These are phyloP conservation scores for Colletotrichum spaethianum DNA, from an alignment of 2,329 filamentous ascomycete species.

Conservation along the genomic window DNA sequence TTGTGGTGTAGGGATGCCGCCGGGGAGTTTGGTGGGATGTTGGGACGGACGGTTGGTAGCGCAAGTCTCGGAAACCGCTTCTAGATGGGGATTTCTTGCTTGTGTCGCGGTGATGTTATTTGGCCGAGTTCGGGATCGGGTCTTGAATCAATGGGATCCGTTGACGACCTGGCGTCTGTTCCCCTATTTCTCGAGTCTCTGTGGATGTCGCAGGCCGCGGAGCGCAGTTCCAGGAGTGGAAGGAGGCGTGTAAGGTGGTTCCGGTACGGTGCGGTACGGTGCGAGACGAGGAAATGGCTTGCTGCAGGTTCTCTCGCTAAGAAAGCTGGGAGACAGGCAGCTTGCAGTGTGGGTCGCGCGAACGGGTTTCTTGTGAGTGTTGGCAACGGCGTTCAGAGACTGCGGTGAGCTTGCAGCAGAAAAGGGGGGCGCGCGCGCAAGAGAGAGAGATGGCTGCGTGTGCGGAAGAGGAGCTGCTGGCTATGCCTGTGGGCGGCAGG, in stretches of 20 bases:
- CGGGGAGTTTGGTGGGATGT: slow-evolving; percentile 13
- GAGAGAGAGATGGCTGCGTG: slow-evolving; percentile 16
- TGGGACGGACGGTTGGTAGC: slow-evolving; percentile 36
- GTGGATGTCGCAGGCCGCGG: slow-evolving; percentile 22
- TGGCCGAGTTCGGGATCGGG: slow-evolving; percentile 32
- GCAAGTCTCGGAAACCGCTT: slow-evolving; percentile 42
- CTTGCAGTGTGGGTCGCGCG: slow-evolving; percentile 32
- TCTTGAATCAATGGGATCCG: slow-evolving; percentile 34
- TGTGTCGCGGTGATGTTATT: slow-evolving; percentile 36
- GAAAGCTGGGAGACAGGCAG: slow-evolving; percentile 27
- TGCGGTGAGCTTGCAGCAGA: slow-evolving; percentile 37
- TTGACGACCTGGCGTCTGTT: too few species aligned
- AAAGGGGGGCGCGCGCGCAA: slow-evolving; percentile 22
- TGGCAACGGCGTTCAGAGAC: slow-evolving; percentile 25
- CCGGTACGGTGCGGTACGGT: neutral
- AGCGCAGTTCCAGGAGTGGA: slow-evolving; percentile 15
- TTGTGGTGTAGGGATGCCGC: slow-evolving; percentile 3
- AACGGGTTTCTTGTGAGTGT: slow-evolving; percentile 15
- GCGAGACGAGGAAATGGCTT: slow-evolving; percentile 32
- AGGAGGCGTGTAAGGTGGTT: slow-evolving; percentile 13
- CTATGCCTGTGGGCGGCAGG: slow-evolving; percentile 14
- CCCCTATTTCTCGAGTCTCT: neutral
- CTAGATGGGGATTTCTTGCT: slow-evolving; percentile 9
- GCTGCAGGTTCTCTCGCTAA: slow-evolving; percentile 40
- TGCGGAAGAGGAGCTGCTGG: slow-evolving; percentile 6